Percentiles rank a stretch among this genome's conserved stretches.
phyloP scores from a whole-genome alignment of 1,284 basidiomycete species.

The Blastosporella zonata region DNA sequence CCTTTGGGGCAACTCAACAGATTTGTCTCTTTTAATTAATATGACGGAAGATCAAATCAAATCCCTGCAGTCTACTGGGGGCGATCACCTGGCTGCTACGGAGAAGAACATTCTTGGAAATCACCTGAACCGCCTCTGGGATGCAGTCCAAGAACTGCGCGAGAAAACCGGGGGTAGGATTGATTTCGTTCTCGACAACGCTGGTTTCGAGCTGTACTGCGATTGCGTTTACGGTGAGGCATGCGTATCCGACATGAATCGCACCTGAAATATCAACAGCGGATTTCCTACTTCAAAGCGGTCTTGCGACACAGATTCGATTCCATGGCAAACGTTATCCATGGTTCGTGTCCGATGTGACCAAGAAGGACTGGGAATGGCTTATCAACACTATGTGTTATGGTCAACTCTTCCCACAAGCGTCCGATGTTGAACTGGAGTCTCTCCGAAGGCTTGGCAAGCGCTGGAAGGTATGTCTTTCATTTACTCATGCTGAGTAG shows the following conservation, averaged over 20 bases:
- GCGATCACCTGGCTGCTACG: slow-evolving; percentile 91
- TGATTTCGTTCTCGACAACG: slow-evolving; percentile 88
- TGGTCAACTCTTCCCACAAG: slow-evolving; percentile 84
- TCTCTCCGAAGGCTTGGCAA: slow-evolving; percentile 79
- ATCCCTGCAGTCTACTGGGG: slow-evolving; percentile 94
- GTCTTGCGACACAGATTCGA: slow-evolving; percentile 80
- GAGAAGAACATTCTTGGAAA: slow-evolving; percentile 96
- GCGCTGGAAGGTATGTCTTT: slow-evolving; percentile 78
- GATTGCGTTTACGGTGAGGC: slow-evolving; percentile 89
- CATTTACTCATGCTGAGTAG: background rate
- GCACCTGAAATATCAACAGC: slow-evolving; percentile 39
- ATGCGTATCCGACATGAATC: background rate
- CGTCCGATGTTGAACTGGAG: slow-evolving; percentile 77
- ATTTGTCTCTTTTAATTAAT: slow-evolving; percentile 93
- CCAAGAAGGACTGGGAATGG: slow-evolving; percentile 97
- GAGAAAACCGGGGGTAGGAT: slow-evolving; percentile 76
- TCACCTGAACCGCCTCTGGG: slow-evolving; percentile 79
- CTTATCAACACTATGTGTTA: slow-evolving; percentile 84
- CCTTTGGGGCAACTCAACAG: slow-evolving; percentile 96
- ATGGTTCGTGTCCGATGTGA: slow-evolving; percentile 98
- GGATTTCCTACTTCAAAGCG: slow-evolving; percentile 90
- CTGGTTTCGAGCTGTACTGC: slow-evolving; percentile 95
- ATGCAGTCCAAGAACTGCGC: slow-evolving; percentile 70
- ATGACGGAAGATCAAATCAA: slow-evolving; percentile 99
- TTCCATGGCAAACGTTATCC: slow-evolving; percentile 93